A percentile compares a stretch with the other conserved stretches of the same genome.
phyloP scores from a whole-genome alignment of 2,329 filamentous ascomycete species.

The Byssothecium circinans region DNA sequence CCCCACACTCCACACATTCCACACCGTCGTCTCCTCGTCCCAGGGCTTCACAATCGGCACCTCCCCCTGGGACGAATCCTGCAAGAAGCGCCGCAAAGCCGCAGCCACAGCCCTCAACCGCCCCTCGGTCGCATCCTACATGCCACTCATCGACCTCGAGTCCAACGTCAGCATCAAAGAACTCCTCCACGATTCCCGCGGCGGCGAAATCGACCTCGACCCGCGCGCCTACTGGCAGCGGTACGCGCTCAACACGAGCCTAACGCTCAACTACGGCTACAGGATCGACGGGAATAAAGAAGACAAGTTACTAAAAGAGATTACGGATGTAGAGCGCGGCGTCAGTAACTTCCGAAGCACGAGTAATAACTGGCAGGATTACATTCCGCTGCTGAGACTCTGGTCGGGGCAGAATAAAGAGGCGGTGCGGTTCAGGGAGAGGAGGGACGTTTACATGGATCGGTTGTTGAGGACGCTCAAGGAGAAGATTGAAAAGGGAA shows the following conservation, averaged over 20 bases:
- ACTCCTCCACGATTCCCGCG: conserved; percentile 64
- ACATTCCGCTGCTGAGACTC: conserved; percentile 73
- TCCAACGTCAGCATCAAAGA: conserved; percentile 72
- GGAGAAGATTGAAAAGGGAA: conserved; percentile 62
- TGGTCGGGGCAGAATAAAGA: conserved; percentile 63
- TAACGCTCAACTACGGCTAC: conserved; percentile 79
- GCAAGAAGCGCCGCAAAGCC: conserved; percentile 74
- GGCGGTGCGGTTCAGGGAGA: conserved; percentile 66
- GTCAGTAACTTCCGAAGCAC: conserved; percentile 77
- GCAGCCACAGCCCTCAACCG: conserved; percentile 78
- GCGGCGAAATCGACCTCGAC: conserved; percentile 66
- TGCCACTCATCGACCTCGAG: conserved; percentile 81
- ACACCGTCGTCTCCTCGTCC: conserved; percentile 52
- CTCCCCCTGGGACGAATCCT: conserved; percentile 81
- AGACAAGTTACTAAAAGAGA: conserved; percentile 69
- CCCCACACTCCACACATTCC: conserved; percentile 77
- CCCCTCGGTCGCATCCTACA: conserved; percentile 74
- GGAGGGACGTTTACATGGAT: conserved; percentile 68
- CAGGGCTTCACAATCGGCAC: conserved; percentile 71
- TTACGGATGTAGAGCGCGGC: conserved; percentile 72
- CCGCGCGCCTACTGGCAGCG: conserved; percentile 73
- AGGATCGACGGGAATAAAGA: conserved; percentile 72
- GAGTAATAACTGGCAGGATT: conserved; percentile 83
- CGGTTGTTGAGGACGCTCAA: conserved; percentile 62
- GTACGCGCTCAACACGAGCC: conserved; percentile 73